A percentile compares a stretch with the other conserved stretches of the same genome.
These are phyloP conservation scores for Mycena vulgaris DNA, from an alignment of 768 basidiomycete genomes.

Conservation along the genomic window DNA sequence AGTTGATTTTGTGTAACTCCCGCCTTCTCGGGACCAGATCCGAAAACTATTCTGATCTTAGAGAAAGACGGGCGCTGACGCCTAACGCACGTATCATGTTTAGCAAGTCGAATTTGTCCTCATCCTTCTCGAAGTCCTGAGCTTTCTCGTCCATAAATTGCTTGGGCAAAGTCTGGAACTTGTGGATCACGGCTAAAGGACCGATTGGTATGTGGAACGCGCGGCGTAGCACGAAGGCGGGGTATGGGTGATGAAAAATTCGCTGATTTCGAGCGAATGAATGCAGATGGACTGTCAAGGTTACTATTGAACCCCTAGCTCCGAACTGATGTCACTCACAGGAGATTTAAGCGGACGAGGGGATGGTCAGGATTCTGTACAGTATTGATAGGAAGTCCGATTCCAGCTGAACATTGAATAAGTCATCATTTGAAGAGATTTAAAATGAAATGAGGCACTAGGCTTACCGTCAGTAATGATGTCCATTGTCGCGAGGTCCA, in stretches of 20 bases:
- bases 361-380: not conserved
- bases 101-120: not conserved
- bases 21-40: conserved; percentile 11
- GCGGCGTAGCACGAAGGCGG: not conserved
- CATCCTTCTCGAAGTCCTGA: not conserved
- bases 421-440: not conserved
- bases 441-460: not conserved
- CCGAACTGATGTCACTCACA: not conserved
- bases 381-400: not conserved
- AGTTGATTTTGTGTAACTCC: conserved; percentile 11
- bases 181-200: not conserved
- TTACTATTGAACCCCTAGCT: not conserved
- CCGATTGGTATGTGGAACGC: not conserved
- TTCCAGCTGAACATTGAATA: not conserved
- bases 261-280: not conserved
- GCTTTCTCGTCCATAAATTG: not conserved
- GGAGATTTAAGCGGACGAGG: not conserved
- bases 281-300: not conserved
- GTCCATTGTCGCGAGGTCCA: not conserved
- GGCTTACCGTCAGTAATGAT: not conserved
- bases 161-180: not conserved
- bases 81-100: not conserved
- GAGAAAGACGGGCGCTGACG: not conserved
- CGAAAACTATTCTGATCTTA: conserved; percentile 23
- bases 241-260: not conserved